Base-by-base conservation (phyloP, 164 flowering plant species). In the Protea cynaroides region DNA sequence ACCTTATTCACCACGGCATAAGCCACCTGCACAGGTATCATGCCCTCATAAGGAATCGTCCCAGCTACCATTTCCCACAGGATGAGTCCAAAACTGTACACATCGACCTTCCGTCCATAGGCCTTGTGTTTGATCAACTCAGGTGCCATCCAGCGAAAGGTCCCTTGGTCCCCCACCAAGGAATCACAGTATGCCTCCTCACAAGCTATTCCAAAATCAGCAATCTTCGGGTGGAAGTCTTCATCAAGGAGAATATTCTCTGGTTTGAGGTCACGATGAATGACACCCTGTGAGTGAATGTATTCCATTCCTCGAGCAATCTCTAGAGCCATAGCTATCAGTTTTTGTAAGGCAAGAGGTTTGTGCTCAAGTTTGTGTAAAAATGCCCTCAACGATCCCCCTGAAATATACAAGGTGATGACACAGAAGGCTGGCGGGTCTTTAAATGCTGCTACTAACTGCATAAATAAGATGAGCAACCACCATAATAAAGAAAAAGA, bases 81-180 rank as follows among this genome's bases (percentile, higher is more conserved):
- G 24, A 92, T 72, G 49, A 92, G 95, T 22, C 96, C 96, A 73
- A 90, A 92, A 65, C 98, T 84, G 69, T 92, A 92, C 9, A 92
- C 96, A 72, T 92, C 98, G 52, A 86, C 96, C 73, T 87, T 90
- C 67, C 79, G 63, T 23, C 93, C 86, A 68, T 92, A 87, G 1
- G 82, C 61, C 67, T 84, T 90, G 34, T 77, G 84, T 65, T 83
- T 88, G 56, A 88, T 89, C 98, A 90, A 84, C 72, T 94, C 98
- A 18, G 98, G 98, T 18, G 98, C 98, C 98, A 93, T 93, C 98
- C 98, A 93, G 0, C 98, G 88, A 56, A 78, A 93, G 21, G 98
- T 93, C 8, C 98, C 98, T 8, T 89, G 90, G 55, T 90, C 97
- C 75, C 87, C 97, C 1, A 82, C 83, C 64, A 89, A 62, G 34